A percentile compares a stretch with the other conserved stretches of the same genome.
Evolutionary conservation across 495 filamentous ascomycete species (phyloP).

Genomic region (Penicillium lividum): DNA sequence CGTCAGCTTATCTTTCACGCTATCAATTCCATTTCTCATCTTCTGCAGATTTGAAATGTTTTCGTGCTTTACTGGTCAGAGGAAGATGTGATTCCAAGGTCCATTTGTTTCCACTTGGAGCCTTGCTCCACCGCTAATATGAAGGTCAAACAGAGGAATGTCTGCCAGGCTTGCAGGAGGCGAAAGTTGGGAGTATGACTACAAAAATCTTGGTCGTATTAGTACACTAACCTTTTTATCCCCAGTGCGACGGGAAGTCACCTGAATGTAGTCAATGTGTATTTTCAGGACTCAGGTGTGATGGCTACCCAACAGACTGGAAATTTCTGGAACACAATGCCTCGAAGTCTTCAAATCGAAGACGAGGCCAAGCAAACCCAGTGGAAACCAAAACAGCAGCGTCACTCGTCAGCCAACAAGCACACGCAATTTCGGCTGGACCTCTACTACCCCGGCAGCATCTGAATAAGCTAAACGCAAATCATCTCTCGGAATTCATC

Average conservation of each 20-base stretch:
- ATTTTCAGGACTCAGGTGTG: conserved; percentile 20
- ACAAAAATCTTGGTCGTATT: not conserved
- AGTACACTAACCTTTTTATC: not conserved
- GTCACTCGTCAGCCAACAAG: not conserved
- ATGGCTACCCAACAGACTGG: conserved; percentile 23
- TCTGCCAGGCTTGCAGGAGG: conserved; percentile 28
- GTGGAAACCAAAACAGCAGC: not conserved
- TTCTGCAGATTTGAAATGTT: not conserved
- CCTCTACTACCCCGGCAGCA: not conserved
- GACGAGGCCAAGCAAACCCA: not conserved
- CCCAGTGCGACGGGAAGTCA: conserved; percentile 28
- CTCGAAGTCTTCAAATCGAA: not conserved
- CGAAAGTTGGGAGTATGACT: conserved; percentile 26
- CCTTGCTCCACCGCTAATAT: conserved; percentile 1
- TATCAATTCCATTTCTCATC: not conserved
- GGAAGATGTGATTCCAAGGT: not conserved
- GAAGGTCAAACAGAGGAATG: conserved; percentile 25
- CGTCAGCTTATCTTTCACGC: not conserved
- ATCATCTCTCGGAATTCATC: conserved; percentile 3
- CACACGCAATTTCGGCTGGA: not conserved
- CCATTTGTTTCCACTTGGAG: not conserved
- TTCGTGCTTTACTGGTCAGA: not conserved
- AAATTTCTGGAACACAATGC: conserved; percentile 18
- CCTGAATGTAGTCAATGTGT: conserved; percentile 27
- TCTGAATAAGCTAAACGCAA: not conserved